Evolutionary conservation across 441 rosid species (phyloP).

Genomic region (Erodium texanum): DNA sequence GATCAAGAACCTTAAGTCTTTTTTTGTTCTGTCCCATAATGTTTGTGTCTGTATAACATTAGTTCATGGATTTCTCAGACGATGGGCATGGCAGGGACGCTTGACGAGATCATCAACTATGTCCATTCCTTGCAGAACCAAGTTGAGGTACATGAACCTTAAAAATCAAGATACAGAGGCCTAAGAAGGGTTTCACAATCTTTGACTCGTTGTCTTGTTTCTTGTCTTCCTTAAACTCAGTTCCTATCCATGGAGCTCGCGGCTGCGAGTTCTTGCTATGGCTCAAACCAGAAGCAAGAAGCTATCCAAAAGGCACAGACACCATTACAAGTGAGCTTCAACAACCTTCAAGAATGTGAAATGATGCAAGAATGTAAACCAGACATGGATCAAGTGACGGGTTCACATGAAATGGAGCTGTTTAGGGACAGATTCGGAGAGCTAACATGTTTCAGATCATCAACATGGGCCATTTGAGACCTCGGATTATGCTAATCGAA

Average conservation of each 20-base stretch:
- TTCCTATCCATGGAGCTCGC: conserved; percentile 64
- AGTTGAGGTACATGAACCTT: conserved; percentile 38
- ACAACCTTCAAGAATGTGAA: not conserved
- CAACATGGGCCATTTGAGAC: conserved; percentile 42
- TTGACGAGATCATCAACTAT: conserved; percentile 58
- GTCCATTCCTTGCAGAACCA: conserved; percentile 57
- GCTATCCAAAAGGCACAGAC: conserved; percentile 29
- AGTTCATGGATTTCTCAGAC: conserved; percentile 30
- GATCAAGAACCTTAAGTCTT: not conserved
- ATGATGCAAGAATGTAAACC: not conserved
- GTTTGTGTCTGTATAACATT: conserved; percentile 9
- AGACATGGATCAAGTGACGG: conserved; percentile 27
- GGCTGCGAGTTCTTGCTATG: conserved; percentile 33
- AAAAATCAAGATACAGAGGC: not conserved
- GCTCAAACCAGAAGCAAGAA: conserved; percentile 21
- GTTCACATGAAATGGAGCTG: conserved; percentile 33
- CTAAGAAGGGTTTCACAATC: not conserved
- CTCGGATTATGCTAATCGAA: conserved; percentile 12
- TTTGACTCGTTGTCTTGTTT: conserved; percentile 1
- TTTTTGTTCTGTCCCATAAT: not conserved
- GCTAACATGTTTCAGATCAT: conserved; percentile 20
- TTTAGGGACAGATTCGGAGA: conserved; percentile 33
- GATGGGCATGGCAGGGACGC: conserved; percentile 62
- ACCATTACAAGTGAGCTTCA: conserved; percentile 1
- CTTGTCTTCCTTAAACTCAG: conserved; percentile 23